Percentiles rank a stretch among this genome's conserved stretches.
phyloP scores from a whole-genome alignment of 106 monocot genomes.

The Platanthera zijinensis region DNA sequence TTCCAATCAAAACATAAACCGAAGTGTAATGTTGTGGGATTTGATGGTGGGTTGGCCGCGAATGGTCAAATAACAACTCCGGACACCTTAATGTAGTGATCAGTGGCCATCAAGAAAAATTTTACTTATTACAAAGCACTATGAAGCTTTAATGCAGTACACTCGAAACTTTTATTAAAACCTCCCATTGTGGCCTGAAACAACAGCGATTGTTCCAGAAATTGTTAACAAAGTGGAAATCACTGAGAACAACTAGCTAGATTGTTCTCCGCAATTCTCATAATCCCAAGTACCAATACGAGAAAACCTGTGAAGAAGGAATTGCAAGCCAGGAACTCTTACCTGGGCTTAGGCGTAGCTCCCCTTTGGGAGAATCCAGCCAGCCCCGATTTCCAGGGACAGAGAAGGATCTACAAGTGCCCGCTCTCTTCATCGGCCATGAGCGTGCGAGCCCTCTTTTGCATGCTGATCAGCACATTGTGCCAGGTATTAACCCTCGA shows the following conservation, averaged over 20 bases:
- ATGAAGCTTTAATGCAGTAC: background rate
- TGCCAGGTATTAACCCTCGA: constrained; percentile 92
- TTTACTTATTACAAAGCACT: background rate
- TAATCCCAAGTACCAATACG: background rate
- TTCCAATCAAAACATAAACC: too few species aligned
- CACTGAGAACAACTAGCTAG: background rate
- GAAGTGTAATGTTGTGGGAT: too few species aligned
- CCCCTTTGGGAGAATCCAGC: background rate
- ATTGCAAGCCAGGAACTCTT: background rate
- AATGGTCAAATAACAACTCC: too few species aligned
- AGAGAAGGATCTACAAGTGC: constrained; percentile 50
- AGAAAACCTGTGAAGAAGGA: background rate
- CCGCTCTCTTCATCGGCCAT: constrained; percentile 45
- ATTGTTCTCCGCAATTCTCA: background rate
- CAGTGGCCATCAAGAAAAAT: background rate
- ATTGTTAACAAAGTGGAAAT: background rate
- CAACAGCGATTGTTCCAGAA: background rate
- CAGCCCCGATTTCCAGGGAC: background rate
- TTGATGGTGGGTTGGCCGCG: too few species aligned
- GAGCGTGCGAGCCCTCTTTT: constrained; percentile 65
- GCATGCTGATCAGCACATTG: constrained; percentile 86
- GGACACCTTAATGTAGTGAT: background rate
- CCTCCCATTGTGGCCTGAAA: background rate
- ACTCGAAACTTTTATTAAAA: background rate
- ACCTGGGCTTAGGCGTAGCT: background rate